phyloP scores from a whole-genome alignment of 177 flowering plant species.

The Vitis hybrid region DNA sequence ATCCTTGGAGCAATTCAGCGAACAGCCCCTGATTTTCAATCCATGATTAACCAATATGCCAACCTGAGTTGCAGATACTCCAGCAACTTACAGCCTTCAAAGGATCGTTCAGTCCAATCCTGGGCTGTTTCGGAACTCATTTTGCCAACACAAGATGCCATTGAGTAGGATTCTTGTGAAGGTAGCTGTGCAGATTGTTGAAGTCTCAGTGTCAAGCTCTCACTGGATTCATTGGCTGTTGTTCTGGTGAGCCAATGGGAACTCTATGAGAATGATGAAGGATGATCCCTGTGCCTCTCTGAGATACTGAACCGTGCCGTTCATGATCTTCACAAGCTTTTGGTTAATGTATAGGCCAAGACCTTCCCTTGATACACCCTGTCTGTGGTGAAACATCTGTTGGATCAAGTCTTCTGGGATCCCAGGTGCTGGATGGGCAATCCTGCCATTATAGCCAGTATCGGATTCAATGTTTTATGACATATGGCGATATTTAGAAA shows the following conservation, averaged over 20 bases:
- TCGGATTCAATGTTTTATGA: not conserved
- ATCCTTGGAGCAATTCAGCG: not conserved
- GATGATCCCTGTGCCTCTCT: constrained; percentile 74
- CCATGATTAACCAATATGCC: not conserved
- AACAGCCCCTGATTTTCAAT: not conserved
- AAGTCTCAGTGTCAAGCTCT: not conserved
- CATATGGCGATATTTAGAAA: too few species aligned
- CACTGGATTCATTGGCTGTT: not conserved
- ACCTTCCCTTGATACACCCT: constrained; percentile 69
- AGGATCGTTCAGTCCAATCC: not conserved
- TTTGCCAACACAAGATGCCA: too few species aligned
- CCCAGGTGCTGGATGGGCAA: constrained; percentile 83
- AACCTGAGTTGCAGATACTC: not conserved
- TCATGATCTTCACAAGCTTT: constrained; percentile 80
- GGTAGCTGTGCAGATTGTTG: not conserved
- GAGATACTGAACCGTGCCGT: constrained; percentile 77
- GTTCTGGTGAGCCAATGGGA: constrained; percentile 46
- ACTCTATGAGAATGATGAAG: constrained; percentile 65
- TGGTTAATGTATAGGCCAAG: constrained; percentile 75
- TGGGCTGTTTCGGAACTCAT: not conserved
- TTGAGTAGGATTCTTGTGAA: not conserved
- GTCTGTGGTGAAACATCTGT: constrained; percentile 71
- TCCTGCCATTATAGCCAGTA: constrained; percentile 40
- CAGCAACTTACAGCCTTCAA: not conserved
- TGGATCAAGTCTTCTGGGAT: constrained; percentile 68